Evolutionary conservation across 2,329 filamentous ascomycete genomes (phyloP).

Genomic region (Ceratocystiopsis sp.): DNA sequence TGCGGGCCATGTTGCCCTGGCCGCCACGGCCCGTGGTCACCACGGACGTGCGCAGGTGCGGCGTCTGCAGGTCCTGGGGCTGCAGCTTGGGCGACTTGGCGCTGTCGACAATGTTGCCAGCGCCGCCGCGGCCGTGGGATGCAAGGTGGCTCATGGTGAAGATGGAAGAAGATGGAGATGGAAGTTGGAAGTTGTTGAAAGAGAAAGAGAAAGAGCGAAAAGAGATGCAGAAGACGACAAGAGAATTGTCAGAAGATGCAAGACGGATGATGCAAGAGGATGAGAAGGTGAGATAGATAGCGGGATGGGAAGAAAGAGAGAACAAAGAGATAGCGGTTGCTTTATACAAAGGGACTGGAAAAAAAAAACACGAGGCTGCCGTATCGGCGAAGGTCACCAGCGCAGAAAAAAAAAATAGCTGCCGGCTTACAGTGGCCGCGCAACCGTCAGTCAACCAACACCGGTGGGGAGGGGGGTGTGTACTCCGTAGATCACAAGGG

Average conservation of each 20-base stretch:
- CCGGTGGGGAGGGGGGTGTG: too few relatives aligned
- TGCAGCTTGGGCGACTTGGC: constrained; percentile 28
- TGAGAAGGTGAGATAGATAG: too few relatives aligned
- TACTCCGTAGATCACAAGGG: constrained; percentile 7
- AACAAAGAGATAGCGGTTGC: too few relatives aligned
- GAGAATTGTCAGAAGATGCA: not conserved
- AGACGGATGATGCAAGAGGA: too few relatives aligned
- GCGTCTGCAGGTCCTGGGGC: constrained; percentile 57
- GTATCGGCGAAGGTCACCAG: too few relatives aligned
- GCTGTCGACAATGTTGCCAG: constrained; percentile 51
- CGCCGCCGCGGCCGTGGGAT: constrained; percentile 63
- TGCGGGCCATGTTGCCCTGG: constrained; percentile 68
- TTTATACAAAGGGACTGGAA: not conserved
- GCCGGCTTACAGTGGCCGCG: too few relatives aligned
- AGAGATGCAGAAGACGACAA: too few relatives aligned
- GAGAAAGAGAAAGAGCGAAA: not conserved
- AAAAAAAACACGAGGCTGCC: not conserved
- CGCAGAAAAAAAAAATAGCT: not conserved
- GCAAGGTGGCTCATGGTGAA: constrained; percentile 23
- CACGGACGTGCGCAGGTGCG: constrained; percentile 63
- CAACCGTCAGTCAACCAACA: too few relatives aligned
- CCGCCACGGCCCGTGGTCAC: constrained; percentile 86
- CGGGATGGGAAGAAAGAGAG: too few relatives aligned
- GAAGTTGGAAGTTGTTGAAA: not conserved
- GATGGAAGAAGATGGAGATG: not conserved